phyloP scores from a whole-genome alignment of 164 flowering plant species.

The Buxus sempervirens region DNA sequence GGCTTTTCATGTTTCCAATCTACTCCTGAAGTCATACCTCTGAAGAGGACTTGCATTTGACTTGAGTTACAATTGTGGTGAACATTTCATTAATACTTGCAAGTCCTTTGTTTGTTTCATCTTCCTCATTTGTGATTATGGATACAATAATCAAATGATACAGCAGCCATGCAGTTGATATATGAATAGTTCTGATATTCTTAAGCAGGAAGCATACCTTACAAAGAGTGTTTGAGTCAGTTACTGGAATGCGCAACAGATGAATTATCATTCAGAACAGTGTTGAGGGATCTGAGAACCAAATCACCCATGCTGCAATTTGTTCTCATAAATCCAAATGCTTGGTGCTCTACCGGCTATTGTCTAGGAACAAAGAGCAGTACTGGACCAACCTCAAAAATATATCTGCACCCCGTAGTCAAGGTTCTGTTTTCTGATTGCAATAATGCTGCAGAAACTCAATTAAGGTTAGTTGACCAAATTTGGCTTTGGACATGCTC shows the following conservation, averaged over 20 bases:
- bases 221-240: slow-evolving; percentile 67
- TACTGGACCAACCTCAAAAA: slow-evolving; percentile 26
- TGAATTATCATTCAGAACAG: slow-evolving; percentile 75
- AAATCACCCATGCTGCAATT: slow-evolving; percentile 55
- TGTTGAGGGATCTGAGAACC: slow-evolving; percentile 63
- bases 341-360: slow-evolving; percentile 64
- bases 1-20: not conserved
- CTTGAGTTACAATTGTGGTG: not conserved
- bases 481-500: not conserved
- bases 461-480: slow-evolving; percentile 40
- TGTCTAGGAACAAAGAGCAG: slow-evolving; percentile 29
- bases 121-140: not conserved
- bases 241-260: slow-evolving; percentile 70
- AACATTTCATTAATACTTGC: not conserved
- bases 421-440: slow-evolving; percentile 76
- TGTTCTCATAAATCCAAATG: slow-evolving; percentile 67
- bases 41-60: not conserved
- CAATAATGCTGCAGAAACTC: slow-evolving; percentile 31
- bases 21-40: not conserved
- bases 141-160: not conserved
- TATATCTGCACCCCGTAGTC: slow-evolving; percentile 52
- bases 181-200: slow-evolving; percentile 4
- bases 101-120: not conserved
- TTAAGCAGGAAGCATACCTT: slow-evolving; percentile 67
- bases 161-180: not conserved